Evolutionary conservation across 345 rosid species (phyloP), one percentile per base, ranked within the genome.

Genomic region (Laguncularia racemosa): DNA sequence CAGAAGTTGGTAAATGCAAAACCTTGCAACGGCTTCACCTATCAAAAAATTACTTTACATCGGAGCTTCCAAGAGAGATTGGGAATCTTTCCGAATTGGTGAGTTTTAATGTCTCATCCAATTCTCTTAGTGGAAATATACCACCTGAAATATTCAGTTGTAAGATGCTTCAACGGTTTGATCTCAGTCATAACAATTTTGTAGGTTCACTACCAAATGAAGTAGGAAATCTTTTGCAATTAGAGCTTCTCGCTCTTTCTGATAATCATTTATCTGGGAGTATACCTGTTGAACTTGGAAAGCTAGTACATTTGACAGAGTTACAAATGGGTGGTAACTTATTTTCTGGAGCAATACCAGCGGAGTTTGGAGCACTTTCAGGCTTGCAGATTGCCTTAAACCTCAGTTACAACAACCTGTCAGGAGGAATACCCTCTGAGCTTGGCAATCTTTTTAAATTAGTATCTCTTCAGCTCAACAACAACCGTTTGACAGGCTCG

Each of bases 161-260:
- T 75, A 67, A 49, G 69, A 79, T 73, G 93, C 98, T 91, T 67
- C 95, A 91, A 68, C 60, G 96, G 50, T 90, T 91, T 33, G 98
- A 91, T 66, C 75, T 91, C 66, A 86, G 89, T 74, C 61, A 60
- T 53, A 91, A 91, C 63, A 68, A 49, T 28, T 86, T 91, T 67
- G 59, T 49, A 3, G 93, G 95, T 16, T 51, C 65, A 56, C 70
- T 91, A 44, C 87, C 91, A 6, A 67, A 63, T 19, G 80, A 78
- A 58, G 64, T 89, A 3, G 93, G 96, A 63, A 71, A 58, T 43
- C 87, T 91, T 52, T 76, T 76, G 58, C 85, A 84, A 55, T 69
- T 91, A 74, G 98, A 91, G 87, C 88, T 86, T 62, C 85, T 91
- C 57, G 77, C 72, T 85, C 87, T 91, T 19, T 91, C 98, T 2